These are phyloP conservation scores for Tolypocladium paradoxum DNA, from an alignment of 2,329 filamentous ascomycete genomes.

Conservation along the genomic window DNA sequence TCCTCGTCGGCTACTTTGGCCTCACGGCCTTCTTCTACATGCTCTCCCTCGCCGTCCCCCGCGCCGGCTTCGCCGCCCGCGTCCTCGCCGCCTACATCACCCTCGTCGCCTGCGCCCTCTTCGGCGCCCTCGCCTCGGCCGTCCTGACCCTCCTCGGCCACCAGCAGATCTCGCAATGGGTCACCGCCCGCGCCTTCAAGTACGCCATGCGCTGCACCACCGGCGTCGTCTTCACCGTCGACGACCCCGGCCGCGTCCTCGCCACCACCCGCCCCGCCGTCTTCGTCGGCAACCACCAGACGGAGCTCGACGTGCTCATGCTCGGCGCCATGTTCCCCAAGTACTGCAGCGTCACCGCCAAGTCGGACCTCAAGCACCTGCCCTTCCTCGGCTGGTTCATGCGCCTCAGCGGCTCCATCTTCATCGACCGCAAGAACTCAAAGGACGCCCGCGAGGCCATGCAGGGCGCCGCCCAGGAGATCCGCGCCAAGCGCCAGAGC, in stretches of 20 bases:
- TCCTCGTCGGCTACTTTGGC: conserved; percentile 39
- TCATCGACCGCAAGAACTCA: conserved; percentile 85
- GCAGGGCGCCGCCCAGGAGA: conserved; percentile 70
- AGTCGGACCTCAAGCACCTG: conserved; percentile 66
- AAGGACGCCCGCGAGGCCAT: conserved; percentile 78
- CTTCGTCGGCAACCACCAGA: conserved; percentile 92
- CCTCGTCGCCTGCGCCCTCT: conserved; percentile 50
- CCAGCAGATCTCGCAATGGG: conserved; percentile 75
- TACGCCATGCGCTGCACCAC: conserved; percentile 64
- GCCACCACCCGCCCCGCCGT: conserved; percentile 66
- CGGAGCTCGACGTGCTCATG: conserved; percentile 88
- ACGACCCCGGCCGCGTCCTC: conserved; percentile 54
- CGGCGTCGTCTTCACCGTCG: conserved; percentile 67
- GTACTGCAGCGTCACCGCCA: conserved; percentile 88
- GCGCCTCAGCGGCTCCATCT: conserved; percentile 76
- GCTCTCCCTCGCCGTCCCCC: conserved; percentile 46
- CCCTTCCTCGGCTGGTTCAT: conserved; percentile 96
- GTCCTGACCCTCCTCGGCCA: conserved; percentile 60
- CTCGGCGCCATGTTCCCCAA: conserved; percentile 80
- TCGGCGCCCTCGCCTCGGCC: conserved; percentile 67
- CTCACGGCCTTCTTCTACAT: conserved; percentile 49
- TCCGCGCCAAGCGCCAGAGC: conserved; percentile 59
- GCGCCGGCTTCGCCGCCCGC: conserved; percentile 59
- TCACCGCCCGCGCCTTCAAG: conserved; percentile 68
- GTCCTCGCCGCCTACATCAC: conserved; percentile 54